Base-by-base conservation (phyloP, 116 monocot genomes). In the Iris pallida region DNA sequence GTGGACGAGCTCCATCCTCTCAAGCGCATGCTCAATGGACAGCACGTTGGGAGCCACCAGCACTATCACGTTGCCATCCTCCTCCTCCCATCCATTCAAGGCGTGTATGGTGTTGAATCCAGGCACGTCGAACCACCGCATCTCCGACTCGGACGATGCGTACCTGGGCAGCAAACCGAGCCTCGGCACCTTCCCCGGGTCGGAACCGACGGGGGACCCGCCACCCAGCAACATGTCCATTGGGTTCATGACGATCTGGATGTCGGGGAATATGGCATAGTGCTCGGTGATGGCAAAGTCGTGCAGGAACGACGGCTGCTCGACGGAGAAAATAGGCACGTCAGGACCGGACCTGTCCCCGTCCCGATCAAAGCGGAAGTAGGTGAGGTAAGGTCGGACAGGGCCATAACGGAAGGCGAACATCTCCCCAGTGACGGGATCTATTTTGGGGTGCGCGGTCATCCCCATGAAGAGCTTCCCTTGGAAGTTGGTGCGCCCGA, bases 71-170 rank as follows among this genome's bases (percentile, higher is more conserved):
- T 80, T 71, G 9, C 72, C 94, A 13, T 45, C 80, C 17, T 76
- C 94, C 55, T 91, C 95, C 18, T 95, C 91, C 92, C 92, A 91
- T 0, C 92, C 92, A 68, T 91, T 96, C 20, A 96, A 20, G 2
- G 82, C 76, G 73, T 96, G 95, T 30, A 91, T 65, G 15, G 78
- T 84, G 80, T 95, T 95, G 80, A 95, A 89, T 0, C 95, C 95
- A 0, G 91, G 88, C 42, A 82, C 86, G 54, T 96, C 85, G 74
- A 86, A 86, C 95, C 95, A 96, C 61, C 84, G 75, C 66, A 96
- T 89, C 51, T 84, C 89, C 1, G 80, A 57, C 66, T 91, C 95
- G 10, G 86, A 79, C 20, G 30, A 44, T 0, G 89, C 89, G 76
- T 88, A 86, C 41, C 80, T 51, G 0, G 91, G 88, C 6, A 91